phyloP scores from a whole-genome alignment of 768 basidiomycete genomes.

The Termitomyces sp. region DNA sequence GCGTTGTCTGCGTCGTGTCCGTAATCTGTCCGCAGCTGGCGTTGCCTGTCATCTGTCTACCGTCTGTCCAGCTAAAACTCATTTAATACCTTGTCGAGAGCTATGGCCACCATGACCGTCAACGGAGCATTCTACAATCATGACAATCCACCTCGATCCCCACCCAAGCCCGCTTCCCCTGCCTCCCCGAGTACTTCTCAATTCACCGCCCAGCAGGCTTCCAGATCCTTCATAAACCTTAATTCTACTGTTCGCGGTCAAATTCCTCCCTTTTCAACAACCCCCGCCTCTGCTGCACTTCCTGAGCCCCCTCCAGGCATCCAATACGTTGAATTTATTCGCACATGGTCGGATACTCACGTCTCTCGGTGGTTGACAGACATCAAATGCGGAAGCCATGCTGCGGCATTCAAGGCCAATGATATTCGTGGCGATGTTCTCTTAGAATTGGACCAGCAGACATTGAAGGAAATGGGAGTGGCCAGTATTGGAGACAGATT shows the following conservation, averaged over 20 bases:
- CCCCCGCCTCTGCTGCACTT: constrained; percentile 28
- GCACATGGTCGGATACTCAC: constrained; percentile 67
- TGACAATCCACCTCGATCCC: constrained; percentile 12
- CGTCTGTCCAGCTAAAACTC: no score
- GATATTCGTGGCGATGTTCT: constrained; percentile 92
- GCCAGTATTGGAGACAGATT: constrained; percentile 88
- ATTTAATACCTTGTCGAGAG: no score
- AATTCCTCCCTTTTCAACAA: constrained; percentile 34
- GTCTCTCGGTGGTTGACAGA: constrained; percentile 76
- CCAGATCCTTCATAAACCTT: constrained; percentile 37
- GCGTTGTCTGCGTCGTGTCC: no score
- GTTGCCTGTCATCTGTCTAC: no score
- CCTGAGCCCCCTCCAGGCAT: constrained; percentile 57
- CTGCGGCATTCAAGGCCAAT: constrained; percentile 68
- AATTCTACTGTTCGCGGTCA: constrained; percentile 34
- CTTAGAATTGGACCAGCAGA: constrained; percentile 83
- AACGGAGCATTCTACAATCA: constrained; percentile 11
- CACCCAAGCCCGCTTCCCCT: constrained; percentile 38
- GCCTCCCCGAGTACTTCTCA: constrained; percentile 34
- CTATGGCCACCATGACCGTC: constrained; percentile 15
- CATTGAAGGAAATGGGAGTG: constrained; percentile 88
- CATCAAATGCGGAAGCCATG: constrained; percentile 67
- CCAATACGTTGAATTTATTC: constrained; percentile 58
- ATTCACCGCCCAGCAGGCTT: constrained; percentile 28
- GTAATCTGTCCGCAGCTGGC: no score